Evolutionary conservation across 768 basidiomycete species (phyloP).

Genomic region (Amanita exitialis): DNA sequence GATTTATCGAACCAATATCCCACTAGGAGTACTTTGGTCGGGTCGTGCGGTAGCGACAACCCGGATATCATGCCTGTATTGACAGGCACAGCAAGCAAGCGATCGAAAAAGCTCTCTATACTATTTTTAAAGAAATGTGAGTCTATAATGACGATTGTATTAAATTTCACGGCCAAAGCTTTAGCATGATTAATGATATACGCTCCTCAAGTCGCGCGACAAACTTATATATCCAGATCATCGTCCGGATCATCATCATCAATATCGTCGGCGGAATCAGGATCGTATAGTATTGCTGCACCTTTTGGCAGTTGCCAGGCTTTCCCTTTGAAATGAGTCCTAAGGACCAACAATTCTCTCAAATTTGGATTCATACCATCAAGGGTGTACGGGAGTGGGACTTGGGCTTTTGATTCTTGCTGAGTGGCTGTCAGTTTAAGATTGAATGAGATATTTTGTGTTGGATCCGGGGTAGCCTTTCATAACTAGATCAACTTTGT

Average conservation of each 20-base stretch:
- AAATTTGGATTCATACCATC: slow-evolving; percentile 40
- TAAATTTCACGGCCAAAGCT: no score
- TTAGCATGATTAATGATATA: no score
- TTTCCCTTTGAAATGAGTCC: not conserved
- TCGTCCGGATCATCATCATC: slow-evolving; percentile 97
- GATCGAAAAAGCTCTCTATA: not conserved
- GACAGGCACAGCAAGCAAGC: not conserved
- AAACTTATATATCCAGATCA: slow-evolving; percentile 68
- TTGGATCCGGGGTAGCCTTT: slow-evolving; percentile 44
- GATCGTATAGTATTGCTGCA: slow-evolving; percentile 74
- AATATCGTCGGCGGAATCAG: slow-evolving; percentile 89
- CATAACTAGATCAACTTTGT: slow-evolving; percentile 4
- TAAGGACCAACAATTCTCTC: not conserved
- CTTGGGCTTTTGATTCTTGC: slow-evolving; percentile 65
- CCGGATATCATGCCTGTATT: not conserved
- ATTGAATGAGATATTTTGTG: slow-evolving; percentile 77
- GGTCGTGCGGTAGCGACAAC: not conserved
- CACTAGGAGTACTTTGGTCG: not conserved
- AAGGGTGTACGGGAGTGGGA: slow-evolving; percentile 86
- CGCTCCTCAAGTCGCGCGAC: not conserved
- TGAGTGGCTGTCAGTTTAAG: slow-evolving; percentile 77
- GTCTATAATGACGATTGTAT: not conserved
- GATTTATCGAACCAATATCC: slow-evolving; percentile 1
- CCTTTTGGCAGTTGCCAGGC: slow-evolving; percentile 14
- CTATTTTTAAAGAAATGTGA: not conserved